phyloP scores from a whole-genome alignment of 2,329 filamentous ascomycete genomes.

The Aspergillus nomiae region DNA sequence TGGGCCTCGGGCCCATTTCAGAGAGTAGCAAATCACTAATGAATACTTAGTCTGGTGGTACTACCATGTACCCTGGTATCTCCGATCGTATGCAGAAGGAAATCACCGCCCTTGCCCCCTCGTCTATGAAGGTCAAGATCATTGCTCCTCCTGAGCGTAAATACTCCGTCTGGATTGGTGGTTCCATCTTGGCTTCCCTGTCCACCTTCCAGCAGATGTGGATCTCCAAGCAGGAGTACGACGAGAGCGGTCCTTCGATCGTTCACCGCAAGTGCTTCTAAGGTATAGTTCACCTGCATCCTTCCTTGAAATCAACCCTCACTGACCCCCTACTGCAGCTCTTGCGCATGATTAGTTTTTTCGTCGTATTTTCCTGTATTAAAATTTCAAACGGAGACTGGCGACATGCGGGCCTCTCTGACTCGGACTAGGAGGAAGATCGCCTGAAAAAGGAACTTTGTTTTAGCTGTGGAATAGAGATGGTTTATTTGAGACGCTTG shows the following conservation, averaged over 20 bases:
- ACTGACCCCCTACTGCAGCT: constrained; percentile 11
- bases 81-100: constrained; percentile 99
- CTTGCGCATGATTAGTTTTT: constrained; percentile 33
- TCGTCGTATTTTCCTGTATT: constrained; percentile 45
- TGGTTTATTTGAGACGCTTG: constrained; percentile 29
- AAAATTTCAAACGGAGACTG: constrained; percentile 43
- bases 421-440: constrained; percentile 43
- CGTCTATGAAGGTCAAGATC: constrained; percentile 99
- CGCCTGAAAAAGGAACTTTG: constrained; percentile 43
- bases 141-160: constrained; percentile 99
- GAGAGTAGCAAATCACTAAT: constrained; percentile 17
- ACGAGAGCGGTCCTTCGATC: constrained; percentile 98
- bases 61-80: constrained; percentile 99
- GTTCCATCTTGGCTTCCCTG: constrained; percentile 98
- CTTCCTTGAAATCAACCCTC: background rate
- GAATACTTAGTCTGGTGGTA: constrained; percentile 85
- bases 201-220: constrained; percentile 99
- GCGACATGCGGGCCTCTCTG: constrained; percentile 40
- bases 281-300: constrained; percentile 51
- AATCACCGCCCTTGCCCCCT: constrained; percentile 98
- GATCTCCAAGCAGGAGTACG: constrained; percentile 99
- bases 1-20: background rate
- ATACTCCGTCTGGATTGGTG: constrained; percentile 99
- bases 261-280: constrained; percentile 99
- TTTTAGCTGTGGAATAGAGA: constrained; percentile 45